Conservation (phyloP, 2,329 filamentous ascomycete genomes). For the Scedosporium dehoogii region DNA sequence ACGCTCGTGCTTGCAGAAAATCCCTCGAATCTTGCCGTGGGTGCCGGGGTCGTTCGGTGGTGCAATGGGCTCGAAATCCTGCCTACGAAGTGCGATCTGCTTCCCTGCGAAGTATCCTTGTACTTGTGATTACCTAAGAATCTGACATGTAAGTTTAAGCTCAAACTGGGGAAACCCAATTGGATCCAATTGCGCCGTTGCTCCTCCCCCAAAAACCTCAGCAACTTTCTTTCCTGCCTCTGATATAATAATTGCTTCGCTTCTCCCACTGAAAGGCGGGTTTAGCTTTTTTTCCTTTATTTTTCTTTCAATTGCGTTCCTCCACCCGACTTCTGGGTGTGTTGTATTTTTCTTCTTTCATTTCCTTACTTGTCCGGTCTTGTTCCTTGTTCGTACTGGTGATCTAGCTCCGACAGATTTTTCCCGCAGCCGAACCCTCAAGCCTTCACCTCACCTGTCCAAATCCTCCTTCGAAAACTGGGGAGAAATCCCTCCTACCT, state of each 20-base stretch:
- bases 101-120: too few relatives aligned
- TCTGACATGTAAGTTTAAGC: too few relatives aligned
- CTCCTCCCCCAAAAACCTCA: not conserved
- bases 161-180: too few relatives aligned
- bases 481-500: not conserved
- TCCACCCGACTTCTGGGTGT: not conserved
- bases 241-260: not conserved
- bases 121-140: too few relatives aligned
- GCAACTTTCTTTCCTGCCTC: not conserved
- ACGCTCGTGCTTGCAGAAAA: not conserved
- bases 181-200: too few relatives aligned
- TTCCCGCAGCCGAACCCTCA: not conserved
- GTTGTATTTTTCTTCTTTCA: not conserved
- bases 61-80: too few relatives aligned
- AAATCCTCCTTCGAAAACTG: not conserved
- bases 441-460: not conserved
- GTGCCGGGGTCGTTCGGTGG: too few relatives aligned
- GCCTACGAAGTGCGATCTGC: too few relatives aligned
- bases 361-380: not conserved
- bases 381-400: not conserved
- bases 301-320: not conserved
- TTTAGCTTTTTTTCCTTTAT: not conserved
- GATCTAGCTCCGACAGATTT: not conserved
- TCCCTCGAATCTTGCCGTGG: too few relatives aligned
- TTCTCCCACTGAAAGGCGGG: not conserved